Evolutionary conservation across 2,329 filamentous ascomycete genomes (phyloP).

Genomic region (Apiospora marii): DNA sequence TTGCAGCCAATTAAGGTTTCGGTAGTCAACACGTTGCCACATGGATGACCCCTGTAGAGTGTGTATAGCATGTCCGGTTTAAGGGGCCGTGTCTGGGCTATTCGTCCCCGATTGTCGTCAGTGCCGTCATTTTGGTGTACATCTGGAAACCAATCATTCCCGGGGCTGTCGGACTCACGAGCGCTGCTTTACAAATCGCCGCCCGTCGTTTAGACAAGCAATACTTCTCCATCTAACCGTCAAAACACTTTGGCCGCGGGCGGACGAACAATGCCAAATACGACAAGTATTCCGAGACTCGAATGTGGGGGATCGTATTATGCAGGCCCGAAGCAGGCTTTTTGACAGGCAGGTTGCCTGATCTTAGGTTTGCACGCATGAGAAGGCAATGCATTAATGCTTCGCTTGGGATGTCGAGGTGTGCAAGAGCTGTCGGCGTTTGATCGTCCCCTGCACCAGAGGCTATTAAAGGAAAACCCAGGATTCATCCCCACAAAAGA

Average conservation of each 20-base stretch:
- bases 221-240: not conserved
- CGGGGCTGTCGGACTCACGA: not conserved
- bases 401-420: not conserved
- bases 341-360: not conserved
- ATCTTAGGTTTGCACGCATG: conserved; percentile 7
- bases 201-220: conserved; percentile 1
- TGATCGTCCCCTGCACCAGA: not conserved
- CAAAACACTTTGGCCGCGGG: not conserved
- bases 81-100: not conserved
- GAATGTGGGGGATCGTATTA: not conserved
- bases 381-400: not conserved
- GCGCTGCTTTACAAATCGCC: not conserved
- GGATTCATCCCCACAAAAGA: not conserved
- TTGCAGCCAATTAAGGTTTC: conserved; percentile 7
- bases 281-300: conserved; percentile 16
- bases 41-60: not conserved
- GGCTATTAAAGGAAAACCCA: conserved; percentile 1
- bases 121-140: not conserved
- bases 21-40: not conserved
- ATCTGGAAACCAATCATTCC: too few relatives aligned
- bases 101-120: not conserved
- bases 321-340: not conserved
- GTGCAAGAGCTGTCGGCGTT: conserved; percentile 12
- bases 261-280: conserved; percentile 15
- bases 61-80: not conserved